These are phyloP conservation scores for Rhodomyrtus tomentosa DNA, from an alignment of 345 rosid genomes.

Conservation along the genomic window DNA sequence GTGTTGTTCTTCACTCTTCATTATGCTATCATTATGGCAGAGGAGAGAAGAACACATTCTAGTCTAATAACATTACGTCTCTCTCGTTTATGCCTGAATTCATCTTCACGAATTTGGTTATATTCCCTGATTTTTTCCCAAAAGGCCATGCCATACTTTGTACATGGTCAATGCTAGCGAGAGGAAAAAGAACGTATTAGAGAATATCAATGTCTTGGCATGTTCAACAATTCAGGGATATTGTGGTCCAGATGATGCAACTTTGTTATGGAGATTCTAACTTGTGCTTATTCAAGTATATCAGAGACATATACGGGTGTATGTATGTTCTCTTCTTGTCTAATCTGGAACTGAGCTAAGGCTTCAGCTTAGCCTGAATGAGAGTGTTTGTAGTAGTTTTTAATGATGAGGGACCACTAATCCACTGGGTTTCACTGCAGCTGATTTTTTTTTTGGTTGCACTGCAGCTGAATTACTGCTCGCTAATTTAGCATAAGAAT, in stretches of 20 bases:
- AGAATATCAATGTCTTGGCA: neutral
- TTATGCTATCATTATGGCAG: neutral
- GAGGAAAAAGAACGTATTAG: neutral
- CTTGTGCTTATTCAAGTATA: neutral
- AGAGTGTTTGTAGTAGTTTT: neutral
- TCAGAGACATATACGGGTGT: neutral
- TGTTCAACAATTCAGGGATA: neutral
- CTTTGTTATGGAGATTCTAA: neutral
- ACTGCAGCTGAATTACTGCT: neutral
- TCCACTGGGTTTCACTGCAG: neutral
- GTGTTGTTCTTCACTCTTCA: neutral
- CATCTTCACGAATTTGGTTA: neutral
- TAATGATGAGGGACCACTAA: slow-evolving; percentile 3
- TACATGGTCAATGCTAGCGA: neutral
- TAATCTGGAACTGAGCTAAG: neutral
- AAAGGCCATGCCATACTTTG: neutral
- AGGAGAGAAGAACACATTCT: neutral
- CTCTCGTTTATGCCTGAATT: neutral
- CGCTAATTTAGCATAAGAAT: neutral
- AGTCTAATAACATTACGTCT: neutral
- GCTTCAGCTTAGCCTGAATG: neutral
- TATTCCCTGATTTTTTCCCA: neutral
- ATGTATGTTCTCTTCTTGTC: neutral
- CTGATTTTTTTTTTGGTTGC: neutral
- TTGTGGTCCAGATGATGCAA: slow-evolving; percentile 5